These are phyloP conservation scores for Bacterosira constricta DNA, from an alignment of 108 stramenopile species.

Conservation along the genomic window DNA sequence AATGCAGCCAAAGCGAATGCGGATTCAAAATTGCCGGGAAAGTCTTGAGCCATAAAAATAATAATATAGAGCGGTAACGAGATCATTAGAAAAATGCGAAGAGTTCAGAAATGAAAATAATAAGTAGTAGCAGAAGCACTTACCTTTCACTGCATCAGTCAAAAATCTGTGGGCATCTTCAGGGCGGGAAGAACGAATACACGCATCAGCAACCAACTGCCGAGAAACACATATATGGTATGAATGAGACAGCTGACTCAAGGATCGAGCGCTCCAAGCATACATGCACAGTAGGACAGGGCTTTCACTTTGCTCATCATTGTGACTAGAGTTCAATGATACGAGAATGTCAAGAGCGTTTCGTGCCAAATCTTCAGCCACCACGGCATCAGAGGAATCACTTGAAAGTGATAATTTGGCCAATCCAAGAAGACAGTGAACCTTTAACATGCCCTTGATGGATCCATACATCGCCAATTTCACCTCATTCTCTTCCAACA, in stretches of 20 bases:
- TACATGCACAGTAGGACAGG: conserved; percentile 8
- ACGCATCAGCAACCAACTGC: conserved; percentile 65
- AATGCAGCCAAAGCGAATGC: conserved; percentile 68
- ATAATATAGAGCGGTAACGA: no score
- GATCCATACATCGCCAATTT: neutral
- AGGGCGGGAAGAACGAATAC: conserved; percentile 44
- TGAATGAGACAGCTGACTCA: conserved; percentile 15
- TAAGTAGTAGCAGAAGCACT: neutral
- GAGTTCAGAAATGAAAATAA: neutral
- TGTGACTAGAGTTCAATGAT: neutral
- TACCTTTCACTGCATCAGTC: conserved; percentile 55
- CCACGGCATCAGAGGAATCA: neutral
- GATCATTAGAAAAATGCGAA: no score
- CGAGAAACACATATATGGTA: conserved; percentile 59
- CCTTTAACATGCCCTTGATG: conserved; percentile 8
- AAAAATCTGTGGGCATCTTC: conserved; percentile 63
- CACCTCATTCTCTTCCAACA: conserved; percentile 6
- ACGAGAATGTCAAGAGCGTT: conserved; percentile 20
- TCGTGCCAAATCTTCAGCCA: conserved; percentile 17
- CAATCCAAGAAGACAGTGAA: conserved; percentile 31
- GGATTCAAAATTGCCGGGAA: conserved; percentile 59
- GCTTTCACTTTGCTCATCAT: neutral
- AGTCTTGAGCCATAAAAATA: neutral
- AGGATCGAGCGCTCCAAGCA: conserved; percentile 8
- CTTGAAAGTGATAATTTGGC: conserved; percentile 13